These are phyloP conservation scores for Polytrichum formosum DNA, from an alignment of 225 moss, liverwort and hornwort species.

Conservation along the genomic window DNA sequence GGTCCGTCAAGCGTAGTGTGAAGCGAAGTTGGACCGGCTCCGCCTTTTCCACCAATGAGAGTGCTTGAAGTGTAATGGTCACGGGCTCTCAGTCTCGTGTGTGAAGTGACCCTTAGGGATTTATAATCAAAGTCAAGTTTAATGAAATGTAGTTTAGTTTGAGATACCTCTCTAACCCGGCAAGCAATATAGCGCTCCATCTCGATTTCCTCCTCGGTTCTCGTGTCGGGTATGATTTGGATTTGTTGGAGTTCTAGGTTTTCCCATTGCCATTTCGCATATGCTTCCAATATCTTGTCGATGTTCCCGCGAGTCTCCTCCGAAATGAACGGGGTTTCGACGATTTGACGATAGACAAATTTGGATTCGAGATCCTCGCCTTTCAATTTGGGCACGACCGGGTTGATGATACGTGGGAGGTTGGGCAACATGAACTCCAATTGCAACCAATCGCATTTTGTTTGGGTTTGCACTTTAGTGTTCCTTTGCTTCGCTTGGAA, in stretches of 20 bases:
- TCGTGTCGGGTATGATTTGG: slow-evolving; percentile 50
- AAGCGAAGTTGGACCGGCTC: no score
- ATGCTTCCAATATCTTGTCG: slow-evolving; percentile 51
- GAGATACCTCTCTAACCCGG: slow-evolving; percentile 66
- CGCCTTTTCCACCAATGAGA: no score
- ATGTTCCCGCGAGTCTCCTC: slow-evolving; percentile 41
- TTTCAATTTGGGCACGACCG: slow-evolving; percentile 38
- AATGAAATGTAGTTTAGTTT: neutral
- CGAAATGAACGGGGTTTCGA: slow-evolving; percentile 52
- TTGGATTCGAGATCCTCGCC: slow-evolving; percentile 19
- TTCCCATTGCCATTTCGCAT: slow-evolving; percentile 64
- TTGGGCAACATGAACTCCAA: slow-evolving; percentile 59
- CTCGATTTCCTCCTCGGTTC: slow-evolving; percentile 55
- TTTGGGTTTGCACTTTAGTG: slow-evolving; percentile 46
- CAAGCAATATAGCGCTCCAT: slow-evolving; percentile 72
- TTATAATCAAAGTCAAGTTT: no score
- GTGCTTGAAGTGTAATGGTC: no score
- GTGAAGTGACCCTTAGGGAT: no score
- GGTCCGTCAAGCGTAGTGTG: no score
- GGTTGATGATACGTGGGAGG: slow-evolving; percentile 67
- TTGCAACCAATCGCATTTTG: slow-evolving; percentile 80
- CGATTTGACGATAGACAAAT: slow-evolving; percentile 67
- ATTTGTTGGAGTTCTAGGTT: slow-evolving; percentile 67
- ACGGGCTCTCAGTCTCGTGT: no score
- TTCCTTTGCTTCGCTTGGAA: slow-evolving; percentile 41